Conservation (phyloP, 768 basidiomycete genomes). For the Agrocybe praecox region DNA sequence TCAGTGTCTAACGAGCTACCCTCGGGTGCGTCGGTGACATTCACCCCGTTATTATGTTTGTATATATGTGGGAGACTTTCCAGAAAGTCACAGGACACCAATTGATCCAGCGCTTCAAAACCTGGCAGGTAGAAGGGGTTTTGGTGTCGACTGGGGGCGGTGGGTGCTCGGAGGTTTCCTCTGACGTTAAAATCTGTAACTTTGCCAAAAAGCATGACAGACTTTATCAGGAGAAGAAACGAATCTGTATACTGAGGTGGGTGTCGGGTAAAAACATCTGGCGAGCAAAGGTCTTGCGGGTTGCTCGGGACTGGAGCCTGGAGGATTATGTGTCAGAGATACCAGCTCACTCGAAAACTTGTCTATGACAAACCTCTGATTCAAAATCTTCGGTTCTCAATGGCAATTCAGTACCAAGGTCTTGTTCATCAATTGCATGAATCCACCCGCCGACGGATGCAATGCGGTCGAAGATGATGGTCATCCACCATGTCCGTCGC, state of each 20-base stretch:
- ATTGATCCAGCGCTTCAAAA: slow-evolving; percentile 69
- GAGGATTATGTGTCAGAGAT: slow-evolving; percentile 1
- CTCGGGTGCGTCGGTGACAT: slow-evolving; percentile 50
- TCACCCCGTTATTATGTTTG: slow-evolving; percentile 62
- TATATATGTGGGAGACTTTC: slow-evolving; percentile 69
- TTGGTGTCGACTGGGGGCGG: slow-evolving; percentile 68
- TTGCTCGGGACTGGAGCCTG: slow-evolving; percentile 69
- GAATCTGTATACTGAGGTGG: slow-evolving; percentile 81
- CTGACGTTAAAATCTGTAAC: slow-evolving; percentile 88
- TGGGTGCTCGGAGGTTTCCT: slow-evolving; percentile 66
- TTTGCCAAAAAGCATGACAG: slow-evolving; percentile 81
- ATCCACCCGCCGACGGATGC: slow-evolving; percentile 84
- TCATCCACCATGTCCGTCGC: slow-evolving; percentile 91
- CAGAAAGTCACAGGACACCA: slow-evolving; percentile 70
- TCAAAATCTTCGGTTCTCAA: slow-evolving; percentile 78
- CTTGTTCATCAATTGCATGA: slow-evolving; percentile 81
- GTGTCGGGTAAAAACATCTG: slow-evolving; percentile 70
- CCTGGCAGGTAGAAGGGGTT: slow-evolving; percentile 70
- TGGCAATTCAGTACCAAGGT: slow-evolving; percentile 84
- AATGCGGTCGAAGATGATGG: slow-evolving; percentile 83
- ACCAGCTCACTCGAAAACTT: background rate
- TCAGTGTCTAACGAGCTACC: slow-evolving; percentile 75
- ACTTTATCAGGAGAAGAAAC: slow-evolving; percentile 79
- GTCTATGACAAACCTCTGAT: slow-evolving; percentile 51
- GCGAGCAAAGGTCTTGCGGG: slow-evolving; percentile 69